These are phyloP conservation scores for Coniochaeta sp. DNA, from an alignment of 2,329 filamentous ascomycete species.

Conservation along the genomic window DNA sequence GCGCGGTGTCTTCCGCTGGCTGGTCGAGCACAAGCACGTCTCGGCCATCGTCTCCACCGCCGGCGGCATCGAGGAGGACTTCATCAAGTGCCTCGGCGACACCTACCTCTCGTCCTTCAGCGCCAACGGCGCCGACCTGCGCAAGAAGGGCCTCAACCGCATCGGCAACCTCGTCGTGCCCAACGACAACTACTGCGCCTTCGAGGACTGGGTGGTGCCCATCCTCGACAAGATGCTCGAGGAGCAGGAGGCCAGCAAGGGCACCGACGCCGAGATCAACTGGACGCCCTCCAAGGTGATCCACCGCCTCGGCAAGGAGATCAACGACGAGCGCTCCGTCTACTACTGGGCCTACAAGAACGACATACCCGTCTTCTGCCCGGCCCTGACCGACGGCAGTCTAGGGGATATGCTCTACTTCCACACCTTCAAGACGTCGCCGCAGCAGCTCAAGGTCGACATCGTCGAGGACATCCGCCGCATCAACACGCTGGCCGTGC, in stretches of 20 bases:
- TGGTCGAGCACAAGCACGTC: constrained; percentile 88
- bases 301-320: constrained; percentile 81
- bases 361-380: constrained; percentile 93
- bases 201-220: constrained; percentile 95
- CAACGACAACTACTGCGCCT: constrained; percentile 94
- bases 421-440: constrained; percentile 87
- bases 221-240: constrained; percentile 91
- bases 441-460: constrained; percentile 74
- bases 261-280: constrained; percentile 61
- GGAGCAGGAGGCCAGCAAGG: constrained; percentile 79
- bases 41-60: constrained; percentile 93
- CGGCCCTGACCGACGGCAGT: constrained; percentile 89
- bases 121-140: constrained; percentile 67
- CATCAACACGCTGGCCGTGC: constrained; percentile 86
- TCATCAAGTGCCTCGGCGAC: constrained; percentile 94
- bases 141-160: constrained; percentile 81
- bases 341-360: constrained; percentile 99
- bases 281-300: constrained; percentile 97
- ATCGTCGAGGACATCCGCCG: constrained; percentile 89
- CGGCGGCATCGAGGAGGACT: constrained; percentile 91
- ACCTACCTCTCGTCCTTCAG: constrained; percentile 89
- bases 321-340: constrained; percentile 84
- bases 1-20: constrained; percentile 82
- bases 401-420: constrained; percentile 98
- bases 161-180: constrained; percentile 95